Evolutionary conservation across 1,139 yeast species (phyloP).

Genomic region (Taphrina sp.): DNA sequence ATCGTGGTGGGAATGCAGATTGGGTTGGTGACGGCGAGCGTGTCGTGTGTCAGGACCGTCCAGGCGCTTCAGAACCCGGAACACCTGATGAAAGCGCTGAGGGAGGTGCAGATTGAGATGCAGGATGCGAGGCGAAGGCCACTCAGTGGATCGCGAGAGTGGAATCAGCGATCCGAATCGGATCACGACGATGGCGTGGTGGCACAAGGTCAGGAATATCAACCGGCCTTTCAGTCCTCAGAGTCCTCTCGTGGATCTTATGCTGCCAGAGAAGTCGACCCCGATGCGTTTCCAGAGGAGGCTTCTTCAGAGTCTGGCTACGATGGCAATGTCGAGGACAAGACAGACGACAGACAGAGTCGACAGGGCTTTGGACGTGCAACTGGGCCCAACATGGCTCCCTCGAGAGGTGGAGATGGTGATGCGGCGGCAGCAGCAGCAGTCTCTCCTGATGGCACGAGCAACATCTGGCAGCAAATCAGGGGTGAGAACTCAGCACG

Average conservation of each 20-base stretch:
- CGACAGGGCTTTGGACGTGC: neutral
- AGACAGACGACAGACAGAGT: neutral
- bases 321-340: neutral
- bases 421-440: neutral
- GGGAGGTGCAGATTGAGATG: constrained; percentile 28
- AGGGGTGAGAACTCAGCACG: constrained; percentile 14
- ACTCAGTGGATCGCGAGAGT: constrained; percentile 5
- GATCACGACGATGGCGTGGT: neutral
- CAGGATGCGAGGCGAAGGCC: constrained; percentile 26
- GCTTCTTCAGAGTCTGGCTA: neutral
- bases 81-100: constrained; percentile 23
- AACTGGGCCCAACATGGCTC: constrained; percentile 16
- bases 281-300: no score
- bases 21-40: constrained; percentile 12
- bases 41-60: constrained; percentile 10
- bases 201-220: neutral
- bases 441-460: neutral
- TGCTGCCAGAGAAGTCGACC: neutral
- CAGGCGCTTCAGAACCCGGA: constrained; percentile 20
- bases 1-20: constrained; percentile 29
- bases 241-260: neutral
- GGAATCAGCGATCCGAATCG: constrained; percentile 5
- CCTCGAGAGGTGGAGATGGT: neutral
- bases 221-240: neutral
- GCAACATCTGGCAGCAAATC: constrained; percentile 26